Base-by-base conservation (phyloP, 2,329 filamentous ascomycete species). In the Neonectria hederae region DNA sequence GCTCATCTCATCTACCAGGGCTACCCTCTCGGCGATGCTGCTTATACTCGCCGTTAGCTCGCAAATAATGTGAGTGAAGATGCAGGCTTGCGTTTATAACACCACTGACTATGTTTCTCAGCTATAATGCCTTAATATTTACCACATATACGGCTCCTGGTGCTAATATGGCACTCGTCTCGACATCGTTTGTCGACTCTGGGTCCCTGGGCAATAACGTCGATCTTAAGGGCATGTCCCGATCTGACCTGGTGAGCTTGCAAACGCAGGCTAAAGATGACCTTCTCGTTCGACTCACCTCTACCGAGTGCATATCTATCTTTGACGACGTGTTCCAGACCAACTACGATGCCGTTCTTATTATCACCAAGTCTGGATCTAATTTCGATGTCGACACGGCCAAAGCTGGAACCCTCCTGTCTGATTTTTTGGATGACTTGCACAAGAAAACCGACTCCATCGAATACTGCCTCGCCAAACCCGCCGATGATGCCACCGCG, bases 51-150 rank as follows among this genome's bases (percentile, higher is more conserved):
- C 83, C 52, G 74, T 85, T 22, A 67, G 76, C 30, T 80, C 80
- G 17, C 83, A 85, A 76, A 77, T 86, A 80, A 82, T 86, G 83
- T 86, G 71, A 74, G 83, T 60, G 26, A 43, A 28, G 43, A 24
- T 32, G n/a, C 13, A 11, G 19, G 10, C 40, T 55, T 26, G 19
- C n/a, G 24, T 13, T 11, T 24, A 19, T 14, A 53, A 19, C n/a
- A 17, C 22, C 19, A 45, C 30, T 22, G 40, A 58, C 59, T 72
- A 54, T 11, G 13, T 10, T 57, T 26, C 14, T 14, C 8, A 84
- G 83, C 72, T 86, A 84, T 81, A 85, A 86, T 82, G 78, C 83
- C 64, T 72, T 85, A 76, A 79, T 86, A 51, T 83, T 81, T 63
- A 80, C 79, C 63, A 80, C 79, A 11, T 76, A 78, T 49, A 74